phyloP scores from a whole-genome alignment of 345 rosid species.

The Angophora floribunda region DNA sequence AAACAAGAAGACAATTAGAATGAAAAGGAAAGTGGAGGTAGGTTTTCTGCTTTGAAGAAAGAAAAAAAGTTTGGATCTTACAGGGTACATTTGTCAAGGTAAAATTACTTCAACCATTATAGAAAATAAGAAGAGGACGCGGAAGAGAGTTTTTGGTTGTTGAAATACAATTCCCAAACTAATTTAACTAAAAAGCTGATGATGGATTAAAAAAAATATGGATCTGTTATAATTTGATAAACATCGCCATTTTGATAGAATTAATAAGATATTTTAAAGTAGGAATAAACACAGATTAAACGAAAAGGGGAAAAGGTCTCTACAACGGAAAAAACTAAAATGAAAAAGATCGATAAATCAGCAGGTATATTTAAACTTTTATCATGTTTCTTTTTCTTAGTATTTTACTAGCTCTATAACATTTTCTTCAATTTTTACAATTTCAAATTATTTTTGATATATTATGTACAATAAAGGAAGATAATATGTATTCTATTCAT shows the following conservation, averaged over 20 bases:
- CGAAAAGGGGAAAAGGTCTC: background rate
- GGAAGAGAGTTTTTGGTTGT: background rate
- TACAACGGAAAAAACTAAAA: background rate
- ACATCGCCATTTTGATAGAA: background rate
- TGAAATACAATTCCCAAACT: background rate
- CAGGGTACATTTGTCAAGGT: background rate
- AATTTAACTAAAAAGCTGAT: background rate
- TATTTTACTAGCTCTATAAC: background rate
- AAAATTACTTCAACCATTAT: background rate
- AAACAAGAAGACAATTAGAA: background rate
- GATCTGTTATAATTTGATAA: background rate
- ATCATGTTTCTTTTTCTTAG: background rate
- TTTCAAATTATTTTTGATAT: background rate
- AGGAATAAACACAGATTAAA: background rate
- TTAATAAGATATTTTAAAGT: background rate
- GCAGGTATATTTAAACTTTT: background rate
- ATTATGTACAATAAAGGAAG: background rate
- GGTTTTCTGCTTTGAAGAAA: background rate
- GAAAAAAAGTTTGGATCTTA: background rate
- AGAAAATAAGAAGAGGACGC: background rate
- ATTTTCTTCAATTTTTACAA: background rate
- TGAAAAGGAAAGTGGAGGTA: background rate
- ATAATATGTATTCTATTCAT: background rate
- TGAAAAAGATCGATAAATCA: background rate
- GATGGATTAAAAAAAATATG: background rate